These are phyloP conservation scores for Talaromyces wortmannii DNA, from an alignment of 495 filamentous ascomycete genomes.

Conservation along the genomic window DNA sequence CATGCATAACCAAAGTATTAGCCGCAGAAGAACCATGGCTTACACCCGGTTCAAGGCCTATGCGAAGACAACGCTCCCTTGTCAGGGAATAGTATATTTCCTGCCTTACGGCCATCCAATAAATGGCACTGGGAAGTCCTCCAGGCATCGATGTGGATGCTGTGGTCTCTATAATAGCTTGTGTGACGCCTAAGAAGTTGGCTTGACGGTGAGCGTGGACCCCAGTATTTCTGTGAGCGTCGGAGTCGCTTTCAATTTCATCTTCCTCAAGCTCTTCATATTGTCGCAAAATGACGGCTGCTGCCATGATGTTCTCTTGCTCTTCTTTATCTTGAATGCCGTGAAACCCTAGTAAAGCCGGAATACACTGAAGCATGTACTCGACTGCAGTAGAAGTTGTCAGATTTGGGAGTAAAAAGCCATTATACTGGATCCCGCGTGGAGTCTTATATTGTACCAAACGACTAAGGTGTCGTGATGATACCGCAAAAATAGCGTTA, in stretches of 20 bases:
- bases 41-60: conserved; percentile 7
- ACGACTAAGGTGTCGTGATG: conserved; percentile 14
- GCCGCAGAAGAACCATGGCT: conserved; percentile 11
- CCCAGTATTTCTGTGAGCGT: not conserved
- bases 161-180: conserved; percentile 19
- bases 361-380: conserved; percentile 22
- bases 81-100: conserved; percentile 20
- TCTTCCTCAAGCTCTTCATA: conserved; percentile 25
- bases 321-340: conserved; percentile 9
- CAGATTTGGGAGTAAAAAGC: conserved; percentile 11
- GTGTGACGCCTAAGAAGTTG: conserved; percentile 17
- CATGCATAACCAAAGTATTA: conserved; percentile 14
- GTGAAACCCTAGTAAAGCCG: conserved; percentile 13
- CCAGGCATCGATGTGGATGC: conserved; percentile 10
- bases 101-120: conserved; percentile 20
- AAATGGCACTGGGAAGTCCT: conserved; percentile 14
- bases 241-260: conserved; percentile 1
- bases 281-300: conserved; percentile 19
- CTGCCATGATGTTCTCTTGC: conserved; percentile 22
- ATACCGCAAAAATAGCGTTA: conserved; percentile 19
- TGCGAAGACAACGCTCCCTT: conserved; percentile 8
- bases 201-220: conserved; percentile 3
- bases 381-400: conserved; percentile 14
- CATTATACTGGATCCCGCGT: conserved; percentile 11
- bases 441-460: conserved; percentile 16